Conservation (phyloP, 2,329 filamentous ascomycete genomes). For the Bertia moriformis region DNA sequence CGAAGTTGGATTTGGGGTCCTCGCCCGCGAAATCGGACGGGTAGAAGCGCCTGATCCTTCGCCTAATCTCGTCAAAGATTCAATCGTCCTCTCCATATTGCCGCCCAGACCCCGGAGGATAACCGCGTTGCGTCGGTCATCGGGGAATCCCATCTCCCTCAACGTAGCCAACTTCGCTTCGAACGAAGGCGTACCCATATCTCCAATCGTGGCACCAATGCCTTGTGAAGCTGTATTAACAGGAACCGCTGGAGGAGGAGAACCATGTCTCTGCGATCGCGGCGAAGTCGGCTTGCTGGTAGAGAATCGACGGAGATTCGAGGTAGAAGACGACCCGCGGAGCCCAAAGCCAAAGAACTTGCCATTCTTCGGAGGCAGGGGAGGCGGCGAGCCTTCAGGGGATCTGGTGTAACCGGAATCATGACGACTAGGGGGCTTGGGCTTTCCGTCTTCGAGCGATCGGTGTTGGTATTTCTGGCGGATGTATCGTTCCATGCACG, state of each 20-base stretch:
- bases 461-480: slow-evolving; percentile 78
- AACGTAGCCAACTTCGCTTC: slow-evolving; percentile 66
- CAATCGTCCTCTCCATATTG: slow-evolving; percentile 73
- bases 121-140: slow-evolving; percentile 66
- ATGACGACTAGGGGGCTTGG: slow-evolving; percentile 32
- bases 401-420: slow-evolving; percentile 20
- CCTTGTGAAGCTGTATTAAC: slow-evolving; percentile 21
- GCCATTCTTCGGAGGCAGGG: slow-evolving; percentile 43
- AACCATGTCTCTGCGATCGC: slow-evolving; percentile 15
- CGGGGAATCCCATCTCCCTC: slow-evolving; percentile 80
- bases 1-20: slow-evolving; percentile 12
- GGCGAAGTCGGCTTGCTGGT: slow-evolving; percentile 26
- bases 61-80: slow-evolving; percentile 69
- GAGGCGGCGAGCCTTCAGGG: slow-evolving; percentile 43
- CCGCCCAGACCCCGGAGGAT: slow-evolving; percentile 73
- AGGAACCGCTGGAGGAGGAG: slow-evolving; percentile 15
- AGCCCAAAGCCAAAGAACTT: slow-evolving; percentile 44
- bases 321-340: slow-evolving; percentile 44
- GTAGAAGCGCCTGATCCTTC: slow-evolving; percentile 42
- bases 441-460: slow-evolving; percentile 27
- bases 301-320: slow-evolving; percentile 49
- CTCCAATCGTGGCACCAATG: slow-evolving; percentile 55
- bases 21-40: slow-evolving; percentile 12
- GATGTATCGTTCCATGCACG: slow-evolving; percentile 89
- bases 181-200: slow-evolving; percentile 28